Conservation (phyloP, 768 basidiomycete species). For the Hypholoma sublateritium region DNA sequence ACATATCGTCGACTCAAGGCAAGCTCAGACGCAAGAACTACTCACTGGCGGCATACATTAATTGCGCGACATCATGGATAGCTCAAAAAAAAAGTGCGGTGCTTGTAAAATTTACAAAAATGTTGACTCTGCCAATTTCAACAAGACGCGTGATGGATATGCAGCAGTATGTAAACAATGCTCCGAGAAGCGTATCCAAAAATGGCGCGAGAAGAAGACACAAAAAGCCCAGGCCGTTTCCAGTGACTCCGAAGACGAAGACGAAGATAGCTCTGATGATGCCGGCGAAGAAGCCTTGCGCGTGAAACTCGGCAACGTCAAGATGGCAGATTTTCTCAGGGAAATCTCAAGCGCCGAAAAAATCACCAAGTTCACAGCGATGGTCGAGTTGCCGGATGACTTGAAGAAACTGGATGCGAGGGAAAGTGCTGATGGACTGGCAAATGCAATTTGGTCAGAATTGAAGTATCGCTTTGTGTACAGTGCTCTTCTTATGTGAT, state of each 20-base stretch:
- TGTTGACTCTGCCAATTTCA: not conserved
- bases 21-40: too few species aligned
- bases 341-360: not conserved
- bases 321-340: not conserved
- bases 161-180: too few species aligned
- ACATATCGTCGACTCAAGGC: too few species aligned
- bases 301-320: too few species aligned
- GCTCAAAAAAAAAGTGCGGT: not conserved
- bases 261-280: not conserved
- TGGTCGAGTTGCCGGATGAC: not conserved
- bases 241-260: not conserved
- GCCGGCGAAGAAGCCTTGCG: too few species aligned
- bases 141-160: too few species aligned
- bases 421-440: not conserved
- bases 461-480: not conserved
- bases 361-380: not conserved
- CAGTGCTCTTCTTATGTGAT: not conserved
- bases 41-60: too few species aligned
- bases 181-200: not conserved
- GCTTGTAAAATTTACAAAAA: not conserved
- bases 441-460: not conserved
- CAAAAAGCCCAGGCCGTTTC: not conserved
- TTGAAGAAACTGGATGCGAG: not conserved
- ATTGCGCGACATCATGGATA: too few species aligned
- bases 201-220: not conserved